phyloP scores from a whole-genome alignment of 441 rosid species.

The Corymbia citriodora region DNA sequence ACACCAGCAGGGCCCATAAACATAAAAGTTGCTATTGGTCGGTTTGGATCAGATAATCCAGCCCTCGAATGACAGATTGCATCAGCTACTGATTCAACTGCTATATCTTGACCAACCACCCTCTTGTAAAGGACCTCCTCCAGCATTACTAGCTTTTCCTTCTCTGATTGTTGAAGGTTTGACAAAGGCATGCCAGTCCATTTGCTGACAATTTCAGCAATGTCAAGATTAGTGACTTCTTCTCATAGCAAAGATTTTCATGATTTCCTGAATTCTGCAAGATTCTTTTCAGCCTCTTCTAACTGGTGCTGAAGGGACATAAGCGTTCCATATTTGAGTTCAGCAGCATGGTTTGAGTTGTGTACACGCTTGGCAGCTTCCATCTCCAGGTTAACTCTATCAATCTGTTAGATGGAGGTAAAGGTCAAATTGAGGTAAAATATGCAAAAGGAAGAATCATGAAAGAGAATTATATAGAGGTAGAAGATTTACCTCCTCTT shows the following conservation, averaged over 20 bases:
- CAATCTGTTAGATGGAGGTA: conserved; percentile 10
- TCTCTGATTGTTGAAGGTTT: neutral
- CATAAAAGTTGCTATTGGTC: neutral
- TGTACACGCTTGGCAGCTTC: neutral
- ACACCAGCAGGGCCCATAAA: neutral
- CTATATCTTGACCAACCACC: neutral
- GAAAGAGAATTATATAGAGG: neutral
- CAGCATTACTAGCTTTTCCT: neutral
- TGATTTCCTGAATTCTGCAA: neutral
- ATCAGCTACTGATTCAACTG: neutral
- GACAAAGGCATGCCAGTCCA: neutral
- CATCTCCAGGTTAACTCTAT: neutral
- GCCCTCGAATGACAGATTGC: neutral
- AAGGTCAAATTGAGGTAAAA: neutral
- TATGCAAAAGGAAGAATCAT: neutral
- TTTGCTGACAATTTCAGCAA: neutral
- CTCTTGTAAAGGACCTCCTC: neutral
- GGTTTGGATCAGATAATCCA: neutral
- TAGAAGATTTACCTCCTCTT: conserved; percentile 64
- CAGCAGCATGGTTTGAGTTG: neutral
- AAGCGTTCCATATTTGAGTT: neutral
- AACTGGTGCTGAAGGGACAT: neutral
- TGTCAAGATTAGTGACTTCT: neutral
- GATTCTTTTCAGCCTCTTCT: neutral
- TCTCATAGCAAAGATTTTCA: neutral